A percentile compares a stretch with the other conserved stretches of the same genome.
Conservation (phyloP, 2,329 filamentous ascomycete genomes). For the Scopulariopsis brevicaulis region DNA sequence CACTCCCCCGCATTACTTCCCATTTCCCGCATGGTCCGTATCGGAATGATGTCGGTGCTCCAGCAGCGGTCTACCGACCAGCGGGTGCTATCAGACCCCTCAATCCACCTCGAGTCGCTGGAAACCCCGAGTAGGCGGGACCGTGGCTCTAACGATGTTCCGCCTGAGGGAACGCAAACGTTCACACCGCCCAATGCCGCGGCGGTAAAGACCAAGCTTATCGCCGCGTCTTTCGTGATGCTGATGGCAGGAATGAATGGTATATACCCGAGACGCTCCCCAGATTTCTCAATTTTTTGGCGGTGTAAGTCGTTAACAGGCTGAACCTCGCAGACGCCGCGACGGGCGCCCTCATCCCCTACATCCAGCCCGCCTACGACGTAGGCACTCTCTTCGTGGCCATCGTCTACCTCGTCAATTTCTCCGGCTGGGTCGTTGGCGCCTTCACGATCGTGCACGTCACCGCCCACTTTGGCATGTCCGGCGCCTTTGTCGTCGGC, state of each 20-base stretch:
- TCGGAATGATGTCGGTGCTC: too few species aligned
- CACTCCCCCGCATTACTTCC: too few species aligned
- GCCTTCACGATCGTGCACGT: conserved; percentile 59
- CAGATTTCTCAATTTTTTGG: not conserved
- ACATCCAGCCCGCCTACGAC: conserved; percentile 61
- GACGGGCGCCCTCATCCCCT: conserved; percentile 69
- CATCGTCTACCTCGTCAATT: conserved; percentile 70
- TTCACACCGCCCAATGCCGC: not conserved
- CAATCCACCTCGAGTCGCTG: not conserved
- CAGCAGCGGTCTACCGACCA: too few species aligned
- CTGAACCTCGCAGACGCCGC: conserved; percentile 52
- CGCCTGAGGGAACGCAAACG: not conserved
- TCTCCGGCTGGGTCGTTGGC: conserved; percentile 63
- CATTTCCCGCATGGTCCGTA: too few species aligned
- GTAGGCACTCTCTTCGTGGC: conserved; percentile 73
- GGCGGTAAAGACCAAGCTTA: not conserved
- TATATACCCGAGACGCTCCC: not conserved
- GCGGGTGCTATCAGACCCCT: too few species aligned
- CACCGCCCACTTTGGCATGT: conserved; percentile 51
- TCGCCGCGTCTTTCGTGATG: not conserved
- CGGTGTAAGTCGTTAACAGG: not conserved
- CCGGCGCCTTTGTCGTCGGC: conserved; percentile 48
- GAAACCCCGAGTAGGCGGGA: not conserved
- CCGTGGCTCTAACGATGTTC: not conserved
- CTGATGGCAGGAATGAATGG: conserved; percentile 1